phyloP scores from a whole-genome alignment of 2,329 filamentous ascomycete species.

The Mycosphaerella sp. region DNA sequence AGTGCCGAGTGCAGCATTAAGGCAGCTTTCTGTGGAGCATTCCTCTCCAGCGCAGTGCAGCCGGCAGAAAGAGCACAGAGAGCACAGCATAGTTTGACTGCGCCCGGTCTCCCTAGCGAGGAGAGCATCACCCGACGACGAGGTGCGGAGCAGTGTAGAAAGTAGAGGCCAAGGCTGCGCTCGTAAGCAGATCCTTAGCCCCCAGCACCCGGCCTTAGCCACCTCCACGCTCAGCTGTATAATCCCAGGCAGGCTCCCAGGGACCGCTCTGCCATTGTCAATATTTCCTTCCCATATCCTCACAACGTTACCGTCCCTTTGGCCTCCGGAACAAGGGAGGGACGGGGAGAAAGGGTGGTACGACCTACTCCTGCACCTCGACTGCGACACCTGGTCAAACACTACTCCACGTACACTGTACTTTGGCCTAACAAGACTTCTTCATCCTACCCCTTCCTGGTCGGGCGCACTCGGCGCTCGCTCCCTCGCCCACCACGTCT shows the following conservation, averaged over 20 bases:
- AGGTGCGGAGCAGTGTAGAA: too few relatives aligned
- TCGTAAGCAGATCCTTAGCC: not conserved
- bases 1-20: too few relatives aligned
- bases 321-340: not conserved
- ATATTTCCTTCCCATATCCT: too few relatives aligned
- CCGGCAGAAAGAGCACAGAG: too few relatives aligned
- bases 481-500: slow-evolving; percentile 28
- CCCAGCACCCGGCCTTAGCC: not conserved
- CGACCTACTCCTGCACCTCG: not conserved
- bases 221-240: not conserved
- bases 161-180: not conserved
- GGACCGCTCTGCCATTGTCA: too few relatives aligned
- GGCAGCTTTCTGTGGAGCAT: too few relatives aligned
- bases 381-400: slow-evolving; percentile 4
- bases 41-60: too few relatives aligned
- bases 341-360: not conserved
- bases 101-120: too few relatives aligned
- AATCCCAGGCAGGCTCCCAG: too few relatives aligned
- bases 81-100: not conserved
- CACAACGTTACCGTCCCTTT: too few relatives aligned
- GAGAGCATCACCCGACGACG: too few relatives aligned
- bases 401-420: not conserved
- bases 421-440: too few relatives aligned
- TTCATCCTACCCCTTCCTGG: not conserved
- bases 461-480: slow-evolving; percentile 25